Conservation (phyloP, 768 basidiomycete genomes). For the Hypholoma sublateritium region DNA sequence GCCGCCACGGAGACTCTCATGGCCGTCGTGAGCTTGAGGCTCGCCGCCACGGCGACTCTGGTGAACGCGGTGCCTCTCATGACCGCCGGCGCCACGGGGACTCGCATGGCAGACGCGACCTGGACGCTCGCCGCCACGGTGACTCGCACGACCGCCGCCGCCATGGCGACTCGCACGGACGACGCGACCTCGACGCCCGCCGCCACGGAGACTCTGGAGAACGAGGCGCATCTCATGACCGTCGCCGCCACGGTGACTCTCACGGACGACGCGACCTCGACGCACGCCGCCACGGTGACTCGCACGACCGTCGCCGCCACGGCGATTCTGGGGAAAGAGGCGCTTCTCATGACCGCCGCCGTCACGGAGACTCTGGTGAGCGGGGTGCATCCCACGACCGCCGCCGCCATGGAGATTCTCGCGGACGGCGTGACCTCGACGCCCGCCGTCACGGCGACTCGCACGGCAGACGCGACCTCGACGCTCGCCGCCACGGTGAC, state of each 20-base stretch:
- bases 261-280: slow-evolving; percentile 12
- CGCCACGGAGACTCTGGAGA: slow-evolving; percentile 3
- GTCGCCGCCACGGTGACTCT: slow-evolving; percentile 13
- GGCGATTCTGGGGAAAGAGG: slow-evolving; percentile 7
- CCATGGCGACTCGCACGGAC: slow-evolving; percentile 12
- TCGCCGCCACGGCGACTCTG: slow-evolving; percentile 10
- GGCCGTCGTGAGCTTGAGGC: neutral
- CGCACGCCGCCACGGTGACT: slow-evolving; percentile 9
- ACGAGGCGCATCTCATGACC: slow-evolving; percentile 8
- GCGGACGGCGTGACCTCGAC: neutral
- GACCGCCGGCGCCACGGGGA: slow-evolving; percentile 9
- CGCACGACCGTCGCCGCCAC: slow-evolving; percentile 8
- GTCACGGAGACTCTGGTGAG: slow-evolving; percentile 1
- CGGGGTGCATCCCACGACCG: slow-evolving; percentile 7
- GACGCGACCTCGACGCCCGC: neutral
- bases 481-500: slow-evolving; percentile 10
- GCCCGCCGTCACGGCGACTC: slow-evolving; percentile 5
- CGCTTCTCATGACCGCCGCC: neutral
- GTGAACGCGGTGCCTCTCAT: neutral
- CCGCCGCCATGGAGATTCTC: slow-evolving; percentile 14
- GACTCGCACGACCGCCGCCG: slow-evolving; percentile 11
- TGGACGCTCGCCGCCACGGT: slow-evolving; percentile 15
- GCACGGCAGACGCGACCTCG: slow-evolving; percentile 5
- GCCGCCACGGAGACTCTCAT: slow-evolving; percentile 14
- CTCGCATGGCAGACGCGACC: neutral